Base-by-base conservation (phyloP, 2,329 filamentous ascomycete species). In the Spiromastix sp. region DNA sequence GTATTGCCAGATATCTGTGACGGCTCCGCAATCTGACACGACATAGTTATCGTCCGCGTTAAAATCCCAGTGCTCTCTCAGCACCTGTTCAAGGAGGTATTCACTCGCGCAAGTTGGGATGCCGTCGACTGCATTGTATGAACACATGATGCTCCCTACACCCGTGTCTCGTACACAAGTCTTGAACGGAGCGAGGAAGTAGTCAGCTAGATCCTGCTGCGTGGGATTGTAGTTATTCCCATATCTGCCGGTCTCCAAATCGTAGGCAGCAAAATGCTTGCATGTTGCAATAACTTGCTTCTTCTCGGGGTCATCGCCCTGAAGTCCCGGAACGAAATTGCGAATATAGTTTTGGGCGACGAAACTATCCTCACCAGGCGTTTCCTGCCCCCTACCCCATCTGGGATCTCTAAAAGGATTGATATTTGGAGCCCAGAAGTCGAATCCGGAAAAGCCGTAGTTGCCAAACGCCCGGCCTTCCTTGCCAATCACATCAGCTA, bases 191-290 rank as follows among this genome's bases (percentile, higher is more conserved):
- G 73, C 76, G 26, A 79, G 64, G 48, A 79, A 82, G 55, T 81
- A 83, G 46, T 81, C 78, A 0, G 70, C 66, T 4, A 83, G 57
- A 40, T 84, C 79, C 44, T 81, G n/a, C n/a, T n/a, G n/a, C n/a
- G n/a, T n/a, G n/a, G n/a, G n/a, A n/a, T n/a, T n/a, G n/a, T n/a
- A n/a, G n/a, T n/a, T n/a, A n/a, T n/a, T n/a, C n/a, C n/a, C n/a
- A n/a, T n/a, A n/a, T n/a, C n/a, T n/a, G n/a, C n/a, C n/a, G 39
- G 51, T 52, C 46, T 77, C 72, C 2, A 74, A 50, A 47, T 77
- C 72, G 44, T 77, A 75, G 0, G 64, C 73, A 0, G 70, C 71
- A 37, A 62, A 77, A 48, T 77, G 73, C 47, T 77, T 77, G 55
- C 69, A 72, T 0, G 72, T 75, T 0, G 71, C 67, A 2, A 74